Evolutionary conservation across 768 basidiomycete genomes (phyloP), one percentile per base, ranked within the genome.

Genomic region (Hemileccinum impolitum): DNA sequence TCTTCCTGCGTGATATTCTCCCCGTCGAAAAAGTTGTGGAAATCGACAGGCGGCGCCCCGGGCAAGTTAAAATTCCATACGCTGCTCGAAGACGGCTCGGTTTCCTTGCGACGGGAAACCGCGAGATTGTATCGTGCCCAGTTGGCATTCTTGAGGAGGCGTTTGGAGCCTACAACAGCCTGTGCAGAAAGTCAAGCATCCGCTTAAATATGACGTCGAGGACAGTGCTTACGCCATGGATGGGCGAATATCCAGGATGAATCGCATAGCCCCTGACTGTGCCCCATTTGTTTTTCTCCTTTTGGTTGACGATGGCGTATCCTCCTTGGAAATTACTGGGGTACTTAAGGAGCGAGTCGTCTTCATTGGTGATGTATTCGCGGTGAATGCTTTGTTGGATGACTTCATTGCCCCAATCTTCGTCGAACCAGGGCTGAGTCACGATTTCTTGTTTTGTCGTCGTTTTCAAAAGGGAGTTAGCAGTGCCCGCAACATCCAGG

Each of bases 51-150:
- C 5, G 80, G 81, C 5, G 56, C 55, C 1, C 78, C 82, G 2
- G 83, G 82, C 4, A 85, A 63, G 59, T 86, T 76, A 47, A 79
- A 69, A 62, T 84, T 85, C 81, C 83, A 86, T 66, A 76, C 75
- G 36, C 70, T 71, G 50, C 77, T 80, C 13, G 77, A 79, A 1
- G 70, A 67, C 3, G 78, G 81, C 63, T 86, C 84, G 1, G 74
- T 75, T 17, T 85, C 84, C 62, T 86, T 82, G 31, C 77, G 72
- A 45, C 63, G 67, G 15, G 80, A 77, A 12, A 84, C 75, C 1
- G 80, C 79, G 5, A 84, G 64, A 59, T 81, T 80, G 59, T 84
- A 80, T 30, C 79, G 75, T 3, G 82, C 83, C 79, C 82, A 86
- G 56, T 85, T 80, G 4, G 77, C 81, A 45, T 84, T 85, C 30